Evolutionary conservation across 2,329 filamentous ascomycete species (phyloP).

Genomic region (Colletotrichum sp.): DNA sequence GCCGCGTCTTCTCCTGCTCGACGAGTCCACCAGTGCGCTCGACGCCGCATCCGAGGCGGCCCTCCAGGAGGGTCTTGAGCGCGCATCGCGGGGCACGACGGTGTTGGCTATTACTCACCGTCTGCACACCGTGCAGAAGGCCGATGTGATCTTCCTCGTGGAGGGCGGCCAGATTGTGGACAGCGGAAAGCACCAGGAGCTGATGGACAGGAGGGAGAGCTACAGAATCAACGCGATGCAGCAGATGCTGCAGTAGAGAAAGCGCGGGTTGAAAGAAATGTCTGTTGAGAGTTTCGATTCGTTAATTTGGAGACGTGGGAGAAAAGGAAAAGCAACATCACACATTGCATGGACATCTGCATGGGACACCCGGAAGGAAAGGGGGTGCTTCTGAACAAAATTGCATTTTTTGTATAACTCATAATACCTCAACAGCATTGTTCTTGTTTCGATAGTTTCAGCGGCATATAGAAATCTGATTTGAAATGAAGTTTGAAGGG

Average conservation of each 20-base stretch:
- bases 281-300: background rate
- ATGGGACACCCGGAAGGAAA: background rate
- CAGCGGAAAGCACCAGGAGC: constrained; percentile 31
- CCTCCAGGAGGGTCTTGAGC: constrained; percentile 71
- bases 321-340: background rate
- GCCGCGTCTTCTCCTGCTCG: constrained; percentile 76
- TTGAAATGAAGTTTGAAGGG: background rate
- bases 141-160: constrained; percentile 62
- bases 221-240: constrained; percentile 37
- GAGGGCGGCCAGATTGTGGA: constrained; percentile 49
- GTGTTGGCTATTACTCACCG: constrained; percentile 65
- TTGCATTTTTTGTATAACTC: background rate
- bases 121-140: constrained; percentile 60
- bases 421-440: constrained; percentile 1
- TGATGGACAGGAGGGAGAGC: constrained; percentile 29
- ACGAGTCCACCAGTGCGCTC: constrained; percentile 82
- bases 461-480: background rate
- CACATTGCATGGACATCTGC: background rate
- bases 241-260: constrained; percentile 27
- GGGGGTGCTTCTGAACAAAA: background rate
- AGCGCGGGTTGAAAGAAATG: background rate
- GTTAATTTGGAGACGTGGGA: background rate
- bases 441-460: background rate
- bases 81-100: constrained; percentile 56
- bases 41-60: constrained; percentile 72